A percentile compares a stretch with the other conserved stretches of the same genome.
phyloP scores from a whole-genome alignment of 73 alveolate genomes.

The Blepharisma japonicum region DNA sequence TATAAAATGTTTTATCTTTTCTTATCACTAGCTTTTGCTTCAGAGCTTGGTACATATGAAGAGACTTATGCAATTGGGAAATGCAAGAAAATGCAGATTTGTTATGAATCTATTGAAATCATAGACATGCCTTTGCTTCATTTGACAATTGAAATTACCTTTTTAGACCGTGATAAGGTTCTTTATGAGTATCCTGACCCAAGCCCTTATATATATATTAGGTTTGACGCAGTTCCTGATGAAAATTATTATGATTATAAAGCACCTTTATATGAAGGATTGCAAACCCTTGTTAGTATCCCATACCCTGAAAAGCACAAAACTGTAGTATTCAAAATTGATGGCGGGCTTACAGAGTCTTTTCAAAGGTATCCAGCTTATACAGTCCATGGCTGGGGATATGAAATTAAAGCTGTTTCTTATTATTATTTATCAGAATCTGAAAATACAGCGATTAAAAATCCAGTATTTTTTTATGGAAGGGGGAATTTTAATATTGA shows the following conservation, averaged over 20 bases:
- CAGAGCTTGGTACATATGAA: too few relatives aligned
- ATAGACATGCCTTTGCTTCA: too few relatives aligned
- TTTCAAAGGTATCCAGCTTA: not conserved
- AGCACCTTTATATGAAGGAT: not conserved
- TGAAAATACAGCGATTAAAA: too few relatives aligned
- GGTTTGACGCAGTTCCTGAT: constrained; percentile 3
- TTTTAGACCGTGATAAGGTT: not conserved
- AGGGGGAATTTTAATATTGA: too few relatives aligned
- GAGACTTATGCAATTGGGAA: too few relatives aligned
- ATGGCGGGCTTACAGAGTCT: not conserved
- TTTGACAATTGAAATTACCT: not conserved
- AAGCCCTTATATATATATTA: not conserved
- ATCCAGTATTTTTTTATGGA: too few relatives aligned
- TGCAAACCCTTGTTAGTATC: not conserved
- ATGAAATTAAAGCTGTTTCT: not conserved
- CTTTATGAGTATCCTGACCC: constrained; percentile 23
- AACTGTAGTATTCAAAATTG: not conserved
- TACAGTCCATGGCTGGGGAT: constrained; percentile 20
- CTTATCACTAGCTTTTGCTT: too few relatives aligned
- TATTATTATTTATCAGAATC: not conserved
- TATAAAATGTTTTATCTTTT: too few relatives aligned
- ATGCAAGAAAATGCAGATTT: too few relatives aligned
- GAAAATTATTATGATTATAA: constrained; percentile 4
- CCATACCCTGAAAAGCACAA: not conserved
- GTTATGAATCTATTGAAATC: too few relatives aligned